These are phyloP conservation scores for Pistacia vera DNA, from an alignment of 345 rosid species.

Conservation along the genomic window DNA sequence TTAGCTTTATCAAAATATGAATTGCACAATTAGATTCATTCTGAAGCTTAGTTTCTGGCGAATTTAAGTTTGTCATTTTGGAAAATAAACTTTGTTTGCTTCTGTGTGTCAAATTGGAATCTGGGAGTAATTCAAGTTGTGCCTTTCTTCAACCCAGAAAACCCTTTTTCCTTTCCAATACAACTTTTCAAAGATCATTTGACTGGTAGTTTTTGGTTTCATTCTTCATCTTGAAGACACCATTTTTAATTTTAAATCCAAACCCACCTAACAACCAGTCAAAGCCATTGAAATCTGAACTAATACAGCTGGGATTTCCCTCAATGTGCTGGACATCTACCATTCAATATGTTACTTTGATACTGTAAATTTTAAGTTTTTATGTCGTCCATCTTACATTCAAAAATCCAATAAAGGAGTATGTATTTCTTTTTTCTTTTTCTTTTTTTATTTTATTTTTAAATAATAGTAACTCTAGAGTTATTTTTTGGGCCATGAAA, in stretches of 20 bases:
- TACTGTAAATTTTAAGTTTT: too few relatives aligned
- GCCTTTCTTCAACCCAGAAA: background rate
- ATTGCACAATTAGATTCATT: background rate
- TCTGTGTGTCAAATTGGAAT: background rate
- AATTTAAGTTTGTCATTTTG: background rate
- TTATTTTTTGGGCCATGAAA: background rate
- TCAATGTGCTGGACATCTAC: background rate
- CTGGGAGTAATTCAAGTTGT: background rate
- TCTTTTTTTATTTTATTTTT: too few relatives aligned
- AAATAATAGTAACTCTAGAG: background rate
- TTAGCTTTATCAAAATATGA: too few relatives aligned
- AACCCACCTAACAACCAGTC: constrained; percentile 31
- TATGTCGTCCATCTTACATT: too few relatives aligned
- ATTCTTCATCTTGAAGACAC: background rate
- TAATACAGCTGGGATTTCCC: background rate
- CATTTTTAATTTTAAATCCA: background rate
- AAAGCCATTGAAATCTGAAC: constrained; percentile 11
- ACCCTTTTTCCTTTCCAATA: background rate
- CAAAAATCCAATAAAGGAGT: too few relatives aligned
- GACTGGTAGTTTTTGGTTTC: constrained; percentile 25
- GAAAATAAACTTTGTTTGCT: background rate
- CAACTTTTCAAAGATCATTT: background rate
- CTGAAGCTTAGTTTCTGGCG: too few relatives aligned
- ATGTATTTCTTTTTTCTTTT: too few relatives aligned
- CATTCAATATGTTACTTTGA: too few relatives aligned